Evolutionary conservation across 306 rosid species (phyloP), one percentile per base, ranked within the genome.

Genomic region (Lagenaria siceraria): DNA sequence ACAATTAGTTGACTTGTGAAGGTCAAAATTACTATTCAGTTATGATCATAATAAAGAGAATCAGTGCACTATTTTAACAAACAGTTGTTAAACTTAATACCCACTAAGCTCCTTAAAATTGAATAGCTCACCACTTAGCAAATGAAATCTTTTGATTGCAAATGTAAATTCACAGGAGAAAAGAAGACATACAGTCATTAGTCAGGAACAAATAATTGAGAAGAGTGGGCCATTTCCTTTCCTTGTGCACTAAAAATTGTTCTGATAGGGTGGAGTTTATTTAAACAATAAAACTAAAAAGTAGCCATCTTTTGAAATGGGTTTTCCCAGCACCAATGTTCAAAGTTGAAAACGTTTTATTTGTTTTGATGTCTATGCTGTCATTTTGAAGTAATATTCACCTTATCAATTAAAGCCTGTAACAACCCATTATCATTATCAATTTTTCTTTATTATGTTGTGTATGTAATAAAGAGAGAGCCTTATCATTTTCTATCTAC

Each of bases 161-260:
- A 66, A n/a, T 66, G 52, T n/a, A 68, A 42, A 68, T 38, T 63
- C 46, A 17, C 8, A 6, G 46, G 29, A 65, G 73, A 66, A 35
- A 62, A 51, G 21, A 40, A 21, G 52, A n/a, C 10, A 65, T 18
- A 65, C 1, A 11, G 17, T 18, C 25, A 19, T 33, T 14, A 70
- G 38, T 40, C 31, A 72, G 59, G 59, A 72, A 27, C 76, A 4
- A 49, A 72, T 72, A 27, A 49, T 72, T 72, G 60, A 72, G 77
- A 72, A 51, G 58, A 51, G 61, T 72, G 77, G 61, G 77, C 61
- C 77, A 72, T 51, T 49, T 25, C 61, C 61, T 19, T 72, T 51
- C 25, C 61, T 29, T 51, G 17, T 72, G 77, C 77, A 72, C 76
- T 71, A 25, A 13, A 46, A 70, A 12, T 13, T 46, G 59, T 71